A percentile compares a stretch with the other conserved stretches of the same genome.
Conservation (phyloP, 2,329 filamentous ascomycete species). For the Hirsutella thompsonii region DNA sequence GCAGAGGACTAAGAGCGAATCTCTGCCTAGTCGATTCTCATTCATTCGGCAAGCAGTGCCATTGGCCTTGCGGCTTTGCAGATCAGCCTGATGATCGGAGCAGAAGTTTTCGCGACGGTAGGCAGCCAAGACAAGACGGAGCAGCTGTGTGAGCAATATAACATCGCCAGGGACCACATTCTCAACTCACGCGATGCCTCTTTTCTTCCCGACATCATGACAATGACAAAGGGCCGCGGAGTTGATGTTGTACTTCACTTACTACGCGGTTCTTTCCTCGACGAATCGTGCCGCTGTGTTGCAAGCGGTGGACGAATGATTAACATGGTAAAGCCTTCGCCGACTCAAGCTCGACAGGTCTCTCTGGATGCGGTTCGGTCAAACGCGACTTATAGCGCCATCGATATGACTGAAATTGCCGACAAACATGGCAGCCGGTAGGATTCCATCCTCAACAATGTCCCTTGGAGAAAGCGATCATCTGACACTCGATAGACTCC, state of each 20-base stretch:
- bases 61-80: constrained; percentile 17
- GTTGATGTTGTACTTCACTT: constrained; percentile 25
- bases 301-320: constrained; percentile 17
- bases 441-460: too few relatives aligned
- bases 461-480: too few relatives aligned
- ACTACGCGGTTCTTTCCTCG: constrained; percentile 18
- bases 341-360: constrained; percentile 22
- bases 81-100: constrained; percentile 11
- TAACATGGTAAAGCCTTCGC: constrained; percentile 21
- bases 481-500: too few relatives aligned
- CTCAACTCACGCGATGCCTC: constrained; percentile 17
- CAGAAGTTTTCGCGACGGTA: constrained; percentile 14
- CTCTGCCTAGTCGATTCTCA: constrained; percentile 12
- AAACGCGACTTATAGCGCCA: constrained; percentile 16
- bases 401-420: constrained; percentile 19
- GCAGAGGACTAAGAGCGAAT: background rate
- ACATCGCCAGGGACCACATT: constrained; percentile 13
- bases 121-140: constrained; percentile 15
- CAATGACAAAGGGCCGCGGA: constrained; percentile 15
- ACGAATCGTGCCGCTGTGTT: constrained; percentile 20
- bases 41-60: constrained; percentile 17
- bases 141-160: constrained; percentile 10
- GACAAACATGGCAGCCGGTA: too few relatives aligned
- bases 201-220: constrained; percentile 16
- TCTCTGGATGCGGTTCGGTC: constrained; percentile 28